A percentile compares a stretch with the other conserved stretches of the same genome.
phyloP scores from a whole-genome alignment of 2,329 filamentous ascomycete genomes.

The Xylaria sp. region DNA sequence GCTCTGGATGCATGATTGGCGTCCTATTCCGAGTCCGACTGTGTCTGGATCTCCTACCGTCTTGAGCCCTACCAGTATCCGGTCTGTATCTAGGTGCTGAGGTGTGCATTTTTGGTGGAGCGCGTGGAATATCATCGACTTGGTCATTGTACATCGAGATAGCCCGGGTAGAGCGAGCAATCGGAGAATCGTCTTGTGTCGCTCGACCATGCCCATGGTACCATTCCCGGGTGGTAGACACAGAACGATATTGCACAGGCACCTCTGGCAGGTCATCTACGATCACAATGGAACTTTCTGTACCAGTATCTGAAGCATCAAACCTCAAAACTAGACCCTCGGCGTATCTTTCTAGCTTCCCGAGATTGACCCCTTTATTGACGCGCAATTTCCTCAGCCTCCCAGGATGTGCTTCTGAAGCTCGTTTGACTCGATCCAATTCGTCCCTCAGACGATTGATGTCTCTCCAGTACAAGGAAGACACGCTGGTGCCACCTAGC shows the following conservation, averaged over 20 bases:
- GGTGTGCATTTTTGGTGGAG: slow-evolving; percentile 2
- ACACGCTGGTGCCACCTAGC: background rate
- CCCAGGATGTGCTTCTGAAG: slow-evolving; percentile 15
- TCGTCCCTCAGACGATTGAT: slow-evolving; percentile 8
- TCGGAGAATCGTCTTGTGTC: background rate
- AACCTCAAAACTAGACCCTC: slow-evolving; percentile 10
- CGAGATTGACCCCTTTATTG: slow-evolving; percentile 19
- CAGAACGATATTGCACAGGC: slow-evolving; percentile 1
- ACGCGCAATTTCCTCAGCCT: slow-evolving; percentile 15
- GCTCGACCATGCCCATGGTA: background rate
- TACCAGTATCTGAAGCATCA: slow-evolving; percentile 7
- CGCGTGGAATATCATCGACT: slow-evolving; percentile 10
- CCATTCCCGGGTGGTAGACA: background rate
- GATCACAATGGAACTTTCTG: slow-evolving; percentile 3
- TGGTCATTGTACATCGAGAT: slow-evolving; percentile 3
- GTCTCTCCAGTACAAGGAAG: background rate
- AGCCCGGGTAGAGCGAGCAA: background rate
- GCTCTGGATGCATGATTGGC: background rate
- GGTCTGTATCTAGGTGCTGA: background rate
- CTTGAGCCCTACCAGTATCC: background rate
- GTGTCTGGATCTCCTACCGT: background rate
- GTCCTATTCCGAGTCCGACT: slow-evolving; percentile 10
- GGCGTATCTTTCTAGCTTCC: slow-evolving; percentile 14
- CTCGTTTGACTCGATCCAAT: slow-evolving; percentile 4
- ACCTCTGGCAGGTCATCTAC: slow-evolving; percentile 7